A percentile compares a stretch with the other conserved stretches of the same genome.
Conservation (phyloP, 1,284 basidiomycete species). For the Microbotryum saponariae region DNA sequence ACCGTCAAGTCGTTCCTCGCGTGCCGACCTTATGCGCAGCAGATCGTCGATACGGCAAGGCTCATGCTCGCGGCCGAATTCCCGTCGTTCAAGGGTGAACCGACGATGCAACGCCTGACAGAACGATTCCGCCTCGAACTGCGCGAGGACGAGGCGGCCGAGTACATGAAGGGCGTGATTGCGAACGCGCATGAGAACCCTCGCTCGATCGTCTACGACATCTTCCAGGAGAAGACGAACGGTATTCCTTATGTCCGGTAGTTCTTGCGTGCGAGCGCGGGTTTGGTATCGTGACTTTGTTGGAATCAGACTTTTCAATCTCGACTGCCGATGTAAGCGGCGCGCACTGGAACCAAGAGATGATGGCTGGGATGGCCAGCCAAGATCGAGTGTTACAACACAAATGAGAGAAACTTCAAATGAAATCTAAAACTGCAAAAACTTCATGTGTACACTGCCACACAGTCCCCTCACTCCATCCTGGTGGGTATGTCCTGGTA, state of each 20-base stretch:
- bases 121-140: slow-evolving; percentile 79
- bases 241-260: neutral
- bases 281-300: too few species aligned
- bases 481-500: too few species aligned
- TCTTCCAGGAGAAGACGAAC: slow-evolving; percentile 44
- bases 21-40: slow-evolving; percentile 79
- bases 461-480: too few species aligned
- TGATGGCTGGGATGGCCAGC: too few species aligned
- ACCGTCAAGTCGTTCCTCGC: slow-evolving; percentile 95
- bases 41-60: slow-evolving; percentile 77
- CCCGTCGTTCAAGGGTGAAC: slow-evolving; percentile 93
- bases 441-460: too few species aligned
- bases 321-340: too few species aligned
- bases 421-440: too few species aligned
- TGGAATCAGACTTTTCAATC: too few species aligned
- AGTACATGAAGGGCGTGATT: slow-evolving; percentile 81
- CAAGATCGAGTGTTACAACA: too few species aligned
- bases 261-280: too few species aligned
- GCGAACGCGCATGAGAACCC: slow-evolving; percentile 92
- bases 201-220: slow-evolving; percentile 84
- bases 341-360: too few species aligned
- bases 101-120: slow-evolving; percentile 74
- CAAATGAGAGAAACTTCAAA: too few species aligned
- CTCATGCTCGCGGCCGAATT: slow-evolving; percentile 93
- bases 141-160: slow-evolving; percentile 82